A percentile compares a stretch with the other conserved stretches of the same genome.
Conservation (phyloP, 768 basidiomycete genomes). For the Lactarius psammicola region DNA sequence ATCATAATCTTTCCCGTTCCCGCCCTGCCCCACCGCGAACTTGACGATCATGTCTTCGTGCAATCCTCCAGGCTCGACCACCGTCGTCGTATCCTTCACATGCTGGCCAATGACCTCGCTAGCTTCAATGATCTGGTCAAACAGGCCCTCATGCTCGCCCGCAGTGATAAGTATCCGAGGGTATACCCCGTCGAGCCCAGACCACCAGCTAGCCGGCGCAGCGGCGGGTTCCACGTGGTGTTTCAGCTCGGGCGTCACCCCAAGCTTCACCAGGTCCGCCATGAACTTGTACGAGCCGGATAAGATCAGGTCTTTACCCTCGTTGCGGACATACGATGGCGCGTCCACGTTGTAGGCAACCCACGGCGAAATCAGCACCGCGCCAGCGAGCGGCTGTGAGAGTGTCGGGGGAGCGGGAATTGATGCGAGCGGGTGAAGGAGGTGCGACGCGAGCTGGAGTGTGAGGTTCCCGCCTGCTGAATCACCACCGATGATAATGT, state of each 20-base stretch:
- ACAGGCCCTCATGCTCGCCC: not conserved
- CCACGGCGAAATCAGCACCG: slow-evolving; percentile 15
- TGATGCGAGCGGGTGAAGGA: slow-evolving; percentile 25
- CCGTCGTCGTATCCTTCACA: slow-evolving; percentile 6
- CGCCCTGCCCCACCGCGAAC: slow-evolving; percentile 6
- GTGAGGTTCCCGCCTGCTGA: slow-evolving; percentile 30
- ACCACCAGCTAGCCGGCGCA: slow-evolving; percentile 9
- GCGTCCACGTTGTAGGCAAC: not conserved
- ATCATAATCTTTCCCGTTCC: slow-evolving; percentile 7
- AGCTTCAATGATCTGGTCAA: slow-evolving; percentile 1
- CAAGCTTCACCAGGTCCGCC: not conserved
- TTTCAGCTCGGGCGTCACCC: not conserved
- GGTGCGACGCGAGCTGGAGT: slow-evolving; percentile 27
- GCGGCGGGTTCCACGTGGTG: not conserved
- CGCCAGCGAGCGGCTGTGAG: slow-evolving; percentile 4
- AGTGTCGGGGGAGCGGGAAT: slow-evolving; percentile 15
- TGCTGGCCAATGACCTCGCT: not conserved
- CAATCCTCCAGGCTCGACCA: not conserved
- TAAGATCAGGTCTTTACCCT: not conserved
- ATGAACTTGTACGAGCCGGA: not conserved
- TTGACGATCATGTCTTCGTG: slow-evolving; percentile 12
- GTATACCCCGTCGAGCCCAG: slow-evolving; percentile 5
- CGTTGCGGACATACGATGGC: slow-evolving; percentile 9
- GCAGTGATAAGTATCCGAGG: slow-evolving; percentile 2
- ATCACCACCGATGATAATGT: slow-evolving; percentile 29